phyloP scores from a whole-genome alignment of 257 asterid species.

The Jacaranda mimosifolia region DNA sequence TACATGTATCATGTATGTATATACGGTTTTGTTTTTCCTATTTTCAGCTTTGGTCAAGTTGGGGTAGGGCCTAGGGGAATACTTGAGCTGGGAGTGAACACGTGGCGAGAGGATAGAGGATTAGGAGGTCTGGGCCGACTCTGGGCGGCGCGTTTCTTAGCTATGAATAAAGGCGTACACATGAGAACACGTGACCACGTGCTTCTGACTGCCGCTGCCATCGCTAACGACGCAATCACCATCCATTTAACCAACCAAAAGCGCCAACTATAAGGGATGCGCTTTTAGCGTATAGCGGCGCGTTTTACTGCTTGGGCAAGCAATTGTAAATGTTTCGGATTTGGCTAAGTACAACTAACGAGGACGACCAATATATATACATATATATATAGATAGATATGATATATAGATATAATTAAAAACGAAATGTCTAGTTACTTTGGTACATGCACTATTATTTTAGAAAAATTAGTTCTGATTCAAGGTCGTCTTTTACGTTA shows the following conservation, averaged over 20 bases:
- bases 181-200: slow-evolving; percentile 63
- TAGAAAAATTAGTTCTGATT: no score
- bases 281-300: slow-evolving; percentile 43
- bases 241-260: slow-evolving; percentile 5
- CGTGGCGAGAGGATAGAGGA: slow-evolving; percentile 49
- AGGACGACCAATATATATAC: no score
- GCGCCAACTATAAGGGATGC: slow-evolving; percentile 18
- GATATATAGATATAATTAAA: no score
- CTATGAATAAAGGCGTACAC: slow-evolving; percentile 43
- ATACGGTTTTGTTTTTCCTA: neutral
- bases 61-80: neutral
- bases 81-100: slow-evolving; percentile 31
- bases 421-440: no score
- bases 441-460: no score
- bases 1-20: neutral
- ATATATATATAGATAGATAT: no score
- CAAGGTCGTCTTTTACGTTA: no score
- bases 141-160: slow-evolving; percentile 48
- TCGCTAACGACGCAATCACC: slow-evolving; percentile 41
- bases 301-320: slow-evolving; percentile 10
- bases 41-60: slow-evolving; percentile 11
- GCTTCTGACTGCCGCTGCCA: slow-evolving; percentile 40
- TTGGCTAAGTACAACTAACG: neutral
- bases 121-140: slow-evolving; percentile 40
- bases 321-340: neutral